phyloP scores from a whole-genome alignment of 805 yeast species.

The Priceomyces carsonii region DNA sequence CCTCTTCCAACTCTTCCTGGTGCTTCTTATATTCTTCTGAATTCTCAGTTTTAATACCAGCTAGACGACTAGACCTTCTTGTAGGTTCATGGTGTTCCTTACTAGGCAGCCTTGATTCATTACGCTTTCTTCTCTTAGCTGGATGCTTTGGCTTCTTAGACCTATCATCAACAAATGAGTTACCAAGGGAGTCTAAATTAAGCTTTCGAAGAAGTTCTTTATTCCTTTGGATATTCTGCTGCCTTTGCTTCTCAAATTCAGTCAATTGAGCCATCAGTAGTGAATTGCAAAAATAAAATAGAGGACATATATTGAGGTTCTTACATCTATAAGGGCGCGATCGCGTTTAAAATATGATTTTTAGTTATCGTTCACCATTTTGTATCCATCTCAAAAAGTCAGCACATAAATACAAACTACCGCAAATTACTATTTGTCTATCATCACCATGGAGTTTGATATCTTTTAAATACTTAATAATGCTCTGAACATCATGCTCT shows the following conservation, averaged over 20 bases:
- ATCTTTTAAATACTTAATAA: slow-evolving; percentile 12
- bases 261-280: slow-evolving; percentile 36
- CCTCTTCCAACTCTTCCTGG: slow-evolving; percentile 38
- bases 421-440: slow-evolving; percentile 39
- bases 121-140: slow-evolving; percentile 27
- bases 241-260: slow-evolving; percentile 71
- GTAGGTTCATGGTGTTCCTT: slow-evolving; percentile 47
- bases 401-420: slow-evolving; percentile 43
- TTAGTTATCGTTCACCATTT: no score
- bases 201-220: slow-evolving; percentile 70
- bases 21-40: slow-evolving; percentile 38
- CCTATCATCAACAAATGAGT: slow-evolving; percentile 52
- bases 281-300: slow-evolving; percentile 1
- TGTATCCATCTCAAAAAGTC: slow-evolving; percentile 31
- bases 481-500: slow-evolving; percentile 11
- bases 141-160: slow-evolving; percentile 12
- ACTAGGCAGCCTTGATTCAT: slow-evolving; percentile 20
- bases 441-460: slow-evolving; percentile 19
- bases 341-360: no score
- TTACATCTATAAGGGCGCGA: no score
- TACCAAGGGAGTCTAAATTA: slow-evolving; percentile 60
- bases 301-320: no score
- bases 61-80: slow-evolving; percentile 76
- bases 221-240: slow-evolving; percentile 81
- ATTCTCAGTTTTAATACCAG: slow-evolving; percentile 66